A percentile compares a stretch with the other conserved stretches of the same genome.
Conservation (phyloP, 352 stramenopile genomes). For the Phytophthora pinifolia region DNA sequence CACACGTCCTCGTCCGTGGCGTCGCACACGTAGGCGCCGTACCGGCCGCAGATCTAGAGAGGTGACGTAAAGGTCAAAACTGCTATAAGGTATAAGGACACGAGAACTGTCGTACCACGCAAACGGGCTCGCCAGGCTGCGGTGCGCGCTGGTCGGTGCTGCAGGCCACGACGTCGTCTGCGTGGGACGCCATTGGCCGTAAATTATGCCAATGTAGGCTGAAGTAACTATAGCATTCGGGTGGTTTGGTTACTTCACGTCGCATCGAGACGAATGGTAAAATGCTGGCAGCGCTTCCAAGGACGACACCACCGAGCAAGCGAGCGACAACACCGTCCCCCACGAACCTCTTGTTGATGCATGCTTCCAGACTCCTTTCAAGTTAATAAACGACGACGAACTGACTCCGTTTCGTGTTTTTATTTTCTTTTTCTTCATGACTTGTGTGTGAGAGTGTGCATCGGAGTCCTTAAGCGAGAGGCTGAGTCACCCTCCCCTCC, state of each 20-base stretch:
- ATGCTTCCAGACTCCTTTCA: no score
- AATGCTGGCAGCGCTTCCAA: slow-evolving; percentile 1
- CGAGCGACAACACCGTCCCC: neutral
- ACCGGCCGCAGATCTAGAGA: slow-evolving; percentile 63
- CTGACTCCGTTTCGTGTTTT: slow-evolving; percentile 22
- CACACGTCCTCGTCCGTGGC: slow-evolving; percentile 84
- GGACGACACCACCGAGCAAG: neutral
- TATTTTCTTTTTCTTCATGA: slow-evolving; percentile 21
- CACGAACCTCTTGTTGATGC: no score
- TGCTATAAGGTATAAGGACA: neutral
- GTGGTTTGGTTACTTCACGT: slow-evolving; percentile 14
- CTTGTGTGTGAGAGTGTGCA: slow-evolving; percentile 1
- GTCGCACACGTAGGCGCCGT: slow-evolving; percentile 82
- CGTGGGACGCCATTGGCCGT: slow-evolving; percentile 9
- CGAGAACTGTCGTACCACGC: slow-evolving; percentile 32
- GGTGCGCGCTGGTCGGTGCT: slow-evolving; percentile 37
- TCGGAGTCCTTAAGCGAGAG: neutral
- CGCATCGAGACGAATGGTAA: neutral
- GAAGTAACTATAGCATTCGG: neutral
- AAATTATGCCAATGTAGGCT: neutral
- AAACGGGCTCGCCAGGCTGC: slow-evolving; percentile 37
- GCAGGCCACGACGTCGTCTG: slow-evolving; percentile 26
- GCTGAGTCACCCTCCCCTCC: no score
- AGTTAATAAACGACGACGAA: slow-evolving; percentile 14
- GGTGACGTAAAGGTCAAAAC: neutral